Percentiles rank a stretch among this genome's conserved stretches.
phyloP scores from a whole-genome alignment of 1,284 basidiomycete genomes.

The Paramarasmius palmivorus region DNA sequence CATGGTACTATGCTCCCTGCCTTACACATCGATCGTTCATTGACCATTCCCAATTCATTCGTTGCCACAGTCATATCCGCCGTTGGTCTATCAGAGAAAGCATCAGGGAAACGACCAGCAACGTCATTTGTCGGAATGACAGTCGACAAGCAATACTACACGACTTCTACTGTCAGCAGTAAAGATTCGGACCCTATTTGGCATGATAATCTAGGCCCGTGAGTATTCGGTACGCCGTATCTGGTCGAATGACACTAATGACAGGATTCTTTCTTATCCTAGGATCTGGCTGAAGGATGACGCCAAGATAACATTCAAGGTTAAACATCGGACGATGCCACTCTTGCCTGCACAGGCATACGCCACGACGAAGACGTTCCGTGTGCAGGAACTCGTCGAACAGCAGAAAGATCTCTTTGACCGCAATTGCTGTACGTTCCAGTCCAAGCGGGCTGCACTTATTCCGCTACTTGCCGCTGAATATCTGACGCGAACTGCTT shows the following conservation, averaged over 20 bases:
- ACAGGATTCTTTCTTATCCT: too few species aligned
- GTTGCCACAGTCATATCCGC: neutral
- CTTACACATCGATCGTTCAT: too few species aligned
- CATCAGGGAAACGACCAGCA: neutral
- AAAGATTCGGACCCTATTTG: neutral
- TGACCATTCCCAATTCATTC: neutral
- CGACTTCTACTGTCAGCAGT: neutral
- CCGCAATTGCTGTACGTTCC: neutral
- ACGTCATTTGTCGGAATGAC: neutral
- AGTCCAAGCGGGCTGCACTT: neutral
- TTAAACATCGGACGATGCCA: neutral
- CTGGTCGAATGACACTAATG: too few species aligned
- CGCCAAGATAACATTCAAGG: neutral
- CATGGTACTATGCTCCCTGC: neutral
- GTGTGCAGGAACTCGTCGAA: neutral
- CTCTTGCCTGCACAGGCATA: neutral
- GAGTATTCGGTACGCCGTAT: neutral
- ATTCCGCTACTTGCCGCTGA: neutral
- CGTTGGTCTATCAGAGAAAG: neutral
- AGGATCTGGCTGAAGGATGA: neutral
- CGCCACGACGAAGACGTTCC: neutral
- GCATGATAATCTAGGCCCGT: slow-evolving; percentile 3
- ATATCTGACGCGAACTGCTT: neutral
- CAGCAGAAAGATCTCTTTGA: neutral
- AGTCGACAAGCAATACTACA: neutral